phyloP scores from a whole-genome alignment of 345 rosid genomes.

The Syzygium aqueum region DNA sequence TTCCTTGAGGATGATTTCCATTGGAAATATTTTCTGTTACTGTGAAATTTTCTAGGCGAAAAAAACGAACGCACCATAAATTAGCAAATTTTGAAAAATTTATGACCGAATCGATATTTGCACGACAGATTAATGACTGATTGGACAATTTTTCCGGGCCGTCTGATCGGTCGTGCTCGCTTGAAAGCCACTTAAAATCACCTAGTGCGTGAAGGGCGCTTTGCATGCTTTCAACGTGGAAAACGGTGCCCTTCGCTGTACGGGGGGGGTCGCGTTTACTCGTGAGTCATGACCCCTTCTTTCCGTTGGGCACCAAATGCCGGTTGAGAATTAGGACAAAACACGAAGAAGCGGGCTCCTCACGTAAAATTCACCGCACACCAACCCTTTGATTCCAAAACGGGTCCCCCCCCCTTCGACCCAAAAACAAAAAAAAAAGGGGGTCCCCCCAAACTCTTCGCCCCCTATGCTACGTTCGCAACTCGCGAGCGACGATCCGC shows the following conservation, averaged over 20 bases:
- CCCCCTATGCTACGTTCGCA: too few relatives aligned
- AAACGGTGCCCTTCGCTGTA: not conserved
- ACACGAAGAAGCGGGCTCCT: not conserved
- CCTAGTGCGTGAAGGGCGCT: not conserved
- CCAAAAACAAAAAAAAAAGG: too few relatives aligned
- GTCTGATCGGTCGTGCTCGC: not conserved
- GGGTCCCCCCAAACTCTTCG: too few relatives aligned
- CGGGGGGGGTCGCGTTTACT: not conserved
- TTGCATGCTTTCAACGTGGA: not conserved
- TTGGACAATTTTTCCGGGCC: not conserved
- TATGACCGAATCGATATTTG: not conserved
- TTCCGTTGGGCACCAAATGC: not conserved
- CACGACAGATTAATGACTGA: too few relatives aligned
- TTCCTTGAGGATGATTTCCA: too few relatives aligned
- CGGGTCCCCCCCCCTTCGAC: not conserved
- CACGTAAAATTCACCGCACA: not conserved
- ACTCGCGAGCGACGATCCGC: too few relatives aligned
- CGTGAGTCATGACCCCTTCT: not conserved
- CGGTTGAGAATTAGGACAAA: not conserved
- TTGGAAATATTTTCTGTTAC: too few relatives aligned
- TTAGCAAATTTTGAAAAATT: rapidly evolving
- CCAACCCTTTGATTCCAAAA: not conserved
- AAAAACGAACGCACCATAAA: not conserved
- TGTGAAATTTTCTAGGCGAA: too few relatives aligned
- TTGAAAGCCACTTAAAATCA: not conserved